These are phyloP conservation scores for Saitozyma sp. DNA, from an alignment of 768 basidiomycete species.

Conservation along the genomic window DNA sequence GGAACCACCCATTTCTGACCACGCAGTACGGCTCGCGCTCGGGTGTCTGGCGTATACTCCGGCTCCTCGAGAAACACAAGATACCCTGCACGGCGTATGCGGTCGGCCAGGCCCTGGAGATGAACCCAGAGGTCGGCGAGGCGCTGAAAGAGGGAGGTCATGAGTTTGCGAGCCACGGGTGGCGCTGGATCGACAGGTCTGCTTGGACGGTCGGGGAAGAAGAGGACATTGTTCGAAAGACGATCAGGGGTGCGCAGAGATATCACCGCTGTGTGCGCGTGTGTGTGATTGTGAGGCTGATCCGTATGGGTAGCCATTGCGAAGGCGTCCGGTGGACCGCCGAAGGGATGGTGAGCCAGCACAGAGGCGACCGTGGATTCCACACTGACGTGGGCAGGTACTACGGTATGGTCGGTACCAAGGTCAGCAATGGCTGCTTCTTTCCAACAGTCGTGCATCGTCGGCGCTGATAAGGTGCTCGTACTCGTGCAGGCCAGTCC, in stretches of 20 bases:
- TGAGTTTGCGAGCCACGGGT: slow-evolving; percentile 44
- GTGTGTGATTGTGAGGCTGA: neutral
- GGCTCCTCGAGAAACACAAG: slow-evolving; percentile 32
- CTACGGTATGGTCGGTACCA: slow-evolving; percentile 38
- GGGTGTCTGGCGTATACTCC: slow-evolving; percentile 42
- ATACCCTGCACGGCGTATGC: slow-evolving; percentile 32
- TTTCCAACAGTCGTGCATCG: too few species aligned
- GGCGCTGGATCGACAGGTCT: slow-evolving; percentile 38
- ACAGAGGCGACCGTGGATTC: too few species aligned
- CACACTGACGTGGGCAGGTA: slow-evolving; percentile 14
- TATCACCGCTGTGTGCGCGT: too few species aligned
- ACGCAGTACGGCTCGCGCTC: slow-evolving; percentile 39
- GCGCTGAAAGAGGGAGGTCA: slow-evolving; percentile 24
- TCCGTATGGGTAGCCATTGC: slow-evolving; percentile 16
- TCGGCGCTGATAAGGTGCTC: too few species aligned
- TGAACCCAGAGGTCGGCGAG: slow-evolving; percentile 28
- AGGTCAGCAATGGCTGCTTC: neutral
- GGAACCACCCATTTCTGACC: neutral
- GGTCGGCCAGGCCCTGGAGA: slow-evolving; percentile 27
- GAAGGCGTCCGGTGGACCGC: slow-evolving; percentile 15
- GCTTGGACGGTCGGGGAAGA: slow-evolving; percentile 32
- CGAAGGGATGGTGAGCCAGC: slow-evolving; percentile 14
- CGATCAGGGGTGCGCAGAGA: slow-evolving; percentile 20
- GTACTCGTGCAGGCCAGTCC: slow-evolving; percentile 13
- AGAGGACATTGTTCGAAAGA: slow-evolving; percentile 26